Evolutionary conservation across 208 protist genomes (phyloP), one percentile per base, ranked within the genome.

Genomic region (Borovskyia barvae): DNA sequence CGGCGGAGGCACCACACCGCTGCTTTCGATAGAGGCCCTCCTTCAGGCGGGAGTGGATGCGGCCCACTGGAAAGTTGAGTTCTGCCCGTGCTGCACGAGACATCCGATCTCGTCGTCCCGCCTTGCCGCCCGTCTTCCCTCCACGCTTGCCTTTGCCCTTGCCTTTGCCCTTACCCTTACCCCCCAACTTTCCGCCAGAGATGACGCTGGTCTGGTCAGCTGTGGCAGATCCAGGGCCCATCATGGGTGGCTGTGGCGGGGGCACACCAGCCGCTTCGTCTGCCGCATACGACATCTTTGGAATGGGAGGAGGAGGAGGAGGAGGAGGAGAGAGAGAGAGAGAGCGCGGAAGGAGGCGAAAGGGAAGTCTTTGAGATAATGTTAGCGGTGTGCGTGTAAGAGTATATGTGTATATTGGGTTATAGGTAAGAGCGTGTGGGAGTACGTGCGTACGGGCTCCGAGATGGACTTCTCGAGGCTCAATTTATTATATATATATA

Each of bases 1-100:
- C 97, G 0, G 98, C 97, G 5, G 93, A 97, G 26, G 96, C 96
- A 32, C 96, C 97, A 42, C 99, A 98, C 49, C 98, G 94, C 62
- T 97, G 93, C 50, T 97, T 91, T 68, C 85, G 83, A 58, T 93
- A 87, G 36, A 98, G 89, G 15, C 95, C 82, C 42, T 97, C 75
- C 88, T 99, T 99, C 49, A 99, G 79, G 46, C 96, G 87, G n/a
- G 97, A 87, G 82, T 99, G 98, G 57, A 99, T 99, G 76, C 98
- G 89, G 52, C 98, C 98, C 17, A 99, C 98, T 22, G 98, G 98
- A 71, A 97, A 98, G 72, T 96, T 90, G 29, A 98, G 72, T 36
- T 96, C 91, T 2, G 96, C 94, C 14, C 90, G 84, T 0, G 75
- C 79, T 26, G 92, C 90, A 29, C 92, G 87, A 3, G 90, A 93